Evolutionary conservation across 2,329 filamentous ascomycete genomes (phyloP).

Genomic region (Beauveria sp.): DNA sequence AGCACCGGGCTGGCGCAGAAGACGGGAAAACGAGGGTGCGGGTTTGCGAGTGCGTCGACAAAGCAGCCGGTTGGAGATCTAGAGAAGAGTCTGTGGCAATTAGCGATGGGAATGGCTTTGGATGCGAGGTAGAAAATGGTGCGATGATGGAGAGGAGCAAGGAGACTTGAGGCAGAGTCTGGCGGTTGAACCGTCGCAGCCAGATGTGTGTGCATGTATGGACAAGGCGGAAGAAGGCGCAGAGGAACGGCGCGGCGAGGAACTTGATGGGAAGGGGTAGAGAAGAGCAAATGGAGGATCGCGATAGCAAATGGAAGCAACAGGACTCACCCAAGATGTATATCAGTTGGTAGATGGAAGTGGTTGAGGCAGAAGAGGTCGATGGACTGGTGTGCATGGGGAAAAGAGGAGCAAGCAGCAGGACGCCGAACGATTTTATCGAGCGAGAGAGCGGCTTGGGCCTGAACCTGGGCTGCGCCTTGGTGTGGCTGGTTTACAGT

Average conservation of each 20-base stretch:
- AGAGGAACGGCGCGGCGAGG: neutral
- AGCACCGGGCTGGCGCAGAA: conserved; percentile 19
- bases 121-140: neutral
- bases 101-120: conserved; percentile 6
- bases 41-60: neutral
- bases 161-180: conserved; percentile 1
- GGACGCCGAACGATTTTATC: conserved; percentile 19
- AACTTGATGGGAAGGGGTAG: conserved; percentile 12
- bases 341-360: conserved; percentile 15
- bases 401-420: conserved; percentile 18
- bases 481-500: neutral
- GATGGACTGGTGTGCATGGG: conserved; percentile 17
- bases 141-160: neutral
- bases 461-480: neutral
- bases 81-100: conserved; percentile 3
- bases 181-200: conserved; percentile 10
- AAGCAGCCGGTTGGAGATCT: neutral
- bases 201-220: neutral
- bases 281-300: conserved; percentile 25
- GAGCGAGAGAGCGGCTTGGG: neutral
- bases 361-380: conserved; percentile 7
- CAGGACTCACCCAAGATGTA: conserved; percentile 30
- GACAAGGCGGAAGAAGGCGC: neutral
- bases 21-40: conserved; percentile 15
- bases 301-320: conserved; percentile 27